Percentiles rank a stretch among this genome's conserved stretches.
These are phyloP conservation scores for Juncus effusus DNA, from an alignment of 176 grass and related monocot genomes.

Conservation along the genomic window DNA sequence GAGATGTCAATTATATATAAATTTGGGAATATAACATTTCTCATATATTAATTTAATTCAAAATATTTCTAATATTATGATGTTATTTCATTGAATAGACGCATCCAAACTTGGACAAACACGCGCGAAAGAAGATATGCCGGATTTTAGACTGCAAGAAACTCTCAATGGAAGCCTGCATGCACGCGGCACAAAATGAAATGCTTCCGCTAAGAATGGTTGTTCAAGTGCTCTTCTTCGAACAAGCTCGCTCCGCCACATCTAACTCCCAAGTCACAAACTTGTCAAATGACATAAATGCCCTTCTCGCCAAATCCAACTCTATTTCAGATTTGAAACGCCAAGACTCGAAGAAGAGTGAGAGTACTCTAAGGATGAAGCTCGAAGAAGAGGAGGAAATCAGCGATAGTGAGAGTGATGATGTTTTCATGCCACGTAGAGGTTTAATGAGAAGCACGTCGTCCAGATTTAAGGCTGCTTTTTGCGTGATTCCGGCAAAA, in stretches of 20 bases:
- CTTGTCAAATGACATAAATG: slow-evolving; percentile 58
- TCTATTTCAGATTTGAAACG: slow-evolving; percentile 42
- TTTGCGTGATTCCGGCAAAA: slow-evolving; percentile 82
- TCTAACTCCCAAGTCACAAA: slow-evolving; percentile 33
- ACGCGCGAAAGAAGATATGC: slow-evolving; percentile 59
- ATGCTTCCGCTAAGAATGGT: slow-evolving; percentile 77
- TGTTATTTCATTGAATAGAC: slow-evolving; percentile 29
- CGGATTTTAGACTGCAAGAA: slow-evolving; percentile 82
- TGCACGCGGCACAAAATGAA: slow-evolving; percentile 93
- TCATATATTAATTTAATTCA: neutral
- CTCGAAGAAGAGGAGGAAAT: slow-evolving; percentile 64
- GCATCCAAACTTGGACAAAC: slow-evolving; percentile 79
- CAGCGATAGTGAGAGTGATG: slow-evolving; percentile 30
- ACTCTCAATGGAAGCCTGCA: slow-evolving; percentile 75
- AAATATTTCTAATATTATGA: neutral
- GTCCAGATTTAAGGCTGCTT: slow-evolving; percentile 55
- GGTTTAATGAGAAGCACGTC: slow-evolving; percentile 61
- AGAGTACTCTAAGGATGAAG: slow-evolving; percentile 79
- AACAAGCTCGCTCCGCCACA: slow-evolving; percentile 70
- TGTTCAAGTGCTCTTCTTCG: slow-evolving; percentile 96
- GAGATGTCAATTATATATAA: too few relatives aligned
- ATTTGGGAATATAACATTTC: too few relatives aligned
- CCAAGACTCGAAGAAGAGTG: slow-evolving; percentile 55
- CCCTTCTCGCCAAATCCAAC: slow-evolving; percentile 55
- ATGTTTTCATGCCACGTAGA: slow-evolving; percentile 47